Percentiles rank a stretch among this genome's conserved stretches.
Conservation (phyloP, 441 rosid genomes). For the Flueggea neowawraea region DNA sequence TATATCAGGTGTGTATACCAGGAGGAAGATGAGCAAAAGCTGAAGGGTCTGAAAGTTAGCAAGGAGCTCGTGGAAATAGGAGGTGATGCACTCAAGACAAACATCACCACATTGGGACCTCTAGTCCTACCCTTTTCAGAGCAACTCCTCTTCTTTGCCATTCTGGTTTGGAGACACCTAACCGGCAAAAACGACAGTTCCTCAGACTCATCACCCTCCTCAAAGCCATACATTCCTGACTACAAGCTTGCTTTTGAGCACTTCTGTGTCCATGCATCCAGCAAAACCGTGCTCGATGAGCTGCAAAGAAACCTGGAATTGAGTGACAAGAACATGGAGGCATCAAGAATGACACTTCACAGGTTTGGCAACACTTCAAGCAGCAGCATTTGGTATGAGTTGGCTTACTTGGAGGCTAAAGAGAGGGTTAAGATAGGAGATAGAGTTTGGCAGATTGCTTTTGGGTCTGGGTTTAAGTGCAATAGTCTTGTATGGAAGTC, state of each 20-base stretch:
- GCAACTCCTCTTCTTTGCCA: slow-evolving; percentile 76
- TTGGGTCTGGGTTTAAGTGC: slow-evolving; percentile 95
- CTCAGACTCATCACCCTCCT: slow-evolving; percentile 9
- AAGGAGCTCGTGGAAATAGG: slow-evolving; percentile 81
- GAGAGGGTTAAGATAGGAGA: slow-evolving; percentile 71
- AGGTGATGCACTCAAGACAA: slow-evolving; percentile 85
- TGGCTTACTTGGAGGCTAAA: slow-evolving; percentile 88
- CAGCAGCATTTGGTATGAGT: slow-evolving; percentile 86
- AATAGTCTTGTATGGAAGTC: slow-evolving; percentile 86
- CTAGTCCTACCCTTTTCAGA: slow-evolving; percentile 89
- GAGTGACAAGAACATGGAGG: slow-evolving; percentile 74
- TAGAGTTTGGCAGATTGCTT: slow-evolving; percentile 85
- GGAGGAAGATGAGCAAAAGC: slow-evolving; percentile 78
- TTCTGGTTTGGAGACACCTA: slow-evolving; percentile 46
- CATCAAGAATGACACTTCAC: slow-evolving; percentile 80
- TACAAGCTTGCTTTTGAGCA: slow-evolving; percentile 95
- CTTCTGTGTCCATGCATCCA: slow-evolving; percentile 79
- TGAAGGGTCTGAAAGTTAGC: slow-evolving; percentile 71
- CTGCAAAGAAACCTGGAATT: slow-evolving; percentile 80
- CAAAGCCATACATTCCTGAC: slow-evolving; percentile 85
- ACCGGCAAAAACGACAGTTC: slow-evolving; percentile 17
- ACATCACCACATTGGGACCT: slow-evolving; percentile 93
- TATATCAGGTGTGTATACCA: slow-evolving; percentile 76
- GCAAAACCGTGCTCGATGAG: slow-evolving; percentile 79
- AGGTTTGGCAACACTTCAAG: slow-evolving; percentile 91